Base-by-base conservation (phyloP, 805 yeast species). In the Kluyveromyces aestuarii region DNA sequence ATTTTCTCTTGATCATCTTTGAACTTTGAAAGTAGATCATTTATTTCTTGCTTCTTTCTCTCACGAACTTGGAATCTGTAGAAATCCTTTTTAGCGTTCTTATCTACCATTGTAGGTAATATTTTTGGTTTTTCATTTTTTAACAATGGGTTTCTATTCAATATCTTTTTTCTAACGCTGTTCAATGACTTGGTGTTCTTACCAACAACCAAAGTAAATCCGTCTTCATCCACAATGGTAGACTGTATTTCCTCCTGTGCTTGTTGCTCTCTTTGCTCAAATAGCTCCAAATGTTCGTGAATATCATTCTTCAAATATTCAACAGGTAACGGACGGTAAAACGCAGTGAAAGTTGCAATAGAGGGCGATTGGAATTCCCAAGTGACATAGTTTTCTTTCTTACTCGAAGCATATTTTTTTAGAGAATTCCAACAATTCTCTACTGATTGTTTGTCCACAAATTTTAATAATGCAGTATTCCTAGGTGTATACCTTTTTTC, bases 51-150 rank as follows among this genome's bases (percentile, higher is more conserved):
- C 73, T 93, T 93, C 76, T 90, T 91, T 61, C 80, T 78, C 65
- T 93, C 96, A 68, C 99, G 82, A 56, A 93, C 79, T 72, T 93
- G 99, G 79, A 90, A 93, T 59, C 96, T 76, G 73, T 93, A 93
- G 73, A 93, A 93, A 69, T 95, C 98, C 55, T 77, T 75, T 72
- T 90, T 87, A 66, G 76, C 80, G 66, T 83, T 81, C 69, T 76
- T 72, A 55, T 38, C 88, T 73, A 52, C 86, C 86, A 53, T 81
- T 0, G 62, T 45, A 14, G 55, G 54, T 38, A 59, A 54, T 40
- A 45, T 47, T 33, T 42, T 55, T 19, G 48, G 49, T 37, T 56
- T 57, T 41, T 61, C 63, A 50, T 63, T 61, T 45, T 63, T 65
- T 14, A 63, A 55, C 38, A 65, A 44, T 42, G 69, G 69, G 40